These are phyloP conservation scores for Fusarium drepaniforme DNA, from an alignment of 2,329 filamentous ascomycete species.

Conservation along the genomic window DNA sequence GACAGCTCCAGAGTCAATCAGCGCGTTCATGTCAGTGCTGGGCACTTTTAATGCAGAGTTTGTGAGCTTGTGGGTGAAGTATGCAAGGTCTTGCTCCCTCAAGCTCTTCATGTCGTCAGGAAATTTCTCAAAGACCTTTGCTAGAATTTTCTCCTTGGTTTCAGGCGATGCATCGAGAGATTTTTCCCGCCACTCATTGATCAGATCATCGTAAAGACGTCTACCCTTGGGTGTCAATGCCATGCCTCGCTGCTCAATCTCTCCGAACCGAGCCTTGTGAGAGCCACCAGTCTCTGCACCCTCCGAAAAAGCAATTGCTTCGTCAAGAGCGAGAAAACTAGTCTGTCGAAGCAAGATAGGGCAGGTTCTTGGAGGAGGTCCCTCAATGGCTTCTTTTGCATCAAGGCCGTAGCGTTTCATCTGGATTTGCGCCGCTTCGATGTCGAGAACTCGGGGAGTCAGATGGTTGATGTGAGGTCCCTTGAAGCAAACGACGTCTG, in stretches of 20 bases:
- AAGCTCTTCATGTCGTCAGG: conserved; percentile 55
- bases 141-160: conserved; percentile 31
- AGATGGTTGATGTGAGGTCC: conserved; percentile 29
- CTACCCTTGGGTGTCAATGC: conserved; percentile 60
- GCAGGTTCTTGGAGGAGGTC: conserved; percentile 57
- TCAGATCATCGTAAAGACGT: conserved; percentile 57
- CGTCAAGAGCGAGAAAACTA: conserved; percentile 63
- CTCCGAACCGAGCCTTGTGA: conserved; percentile 61
- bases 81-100: conserved; percentile 51
- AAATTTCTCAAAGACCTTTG: conserved; percentile 47
- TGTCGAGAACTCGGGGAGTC: conserved; percentile 15
- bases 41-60: conserved; percentile 23
- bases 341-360: conserved; percentile 64
- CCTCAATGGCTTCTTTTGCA: conserved; percentile 58
- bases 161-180: background rate
- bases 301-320: conserved; percentile 54
- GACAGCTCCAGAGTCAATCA: conserved; percentile 44
- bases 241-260: conserved; percentile 63
- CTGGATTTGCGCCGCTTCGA: background rate
- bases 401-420: conserved; percentile 1
- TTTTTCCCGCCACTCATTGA: conserved; percentile 35
- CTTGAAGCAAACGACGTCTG: conserved; percentile 57
- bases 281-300: conserved; percentile 1
- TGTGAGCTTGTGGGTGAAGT: conserved; percentile 47
- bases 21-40: conserved; percentile 40